phyloP scores from a whole-genome alignment of 208 protist genomes.

The Leishmania guyanensis region DNA sequence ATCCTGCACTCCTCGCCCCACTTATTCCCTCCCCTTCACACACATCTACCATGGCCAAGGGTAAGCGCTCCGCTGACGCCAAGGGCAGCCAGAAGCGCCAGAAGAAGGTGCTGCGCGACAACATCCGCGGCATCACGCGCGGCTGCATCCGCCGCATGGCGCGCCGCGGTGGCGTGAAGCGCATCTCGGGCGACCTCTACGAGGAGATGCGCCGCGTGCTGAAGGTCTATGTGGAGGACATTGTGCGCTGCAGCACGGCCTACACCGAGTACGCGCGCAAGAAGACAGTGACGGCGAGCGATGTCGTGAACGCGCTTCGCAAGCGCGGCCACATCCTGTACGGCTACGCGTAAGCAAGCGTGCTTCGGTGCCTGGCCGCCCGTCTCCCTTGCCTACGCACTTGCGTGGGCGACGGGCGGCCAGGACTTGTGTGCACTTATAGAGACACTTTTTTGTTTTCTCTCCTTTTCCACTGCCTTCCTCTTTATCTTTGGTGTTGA shows the following conservation, averaged over 20 bases:
- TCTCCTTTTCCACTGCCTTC: too few species aligned
- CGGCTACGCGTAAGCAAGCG: slow-evolving; percentile 64
- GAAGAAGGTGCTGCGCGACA: slow-evolving; percentile 69
- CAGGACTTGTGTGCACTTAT: too few species aligned
- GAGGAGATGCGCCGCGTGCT: slow-evolving; percentile 77
- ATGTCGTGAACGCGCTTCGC: slow-evolving; percentile 22
- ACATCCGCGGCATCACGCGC: slow-evolving; percentile 85
- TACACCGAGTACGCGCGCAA: slow-evolving; percentile 47
- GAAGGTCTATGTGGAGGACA: slow-evolving; percentile 81
- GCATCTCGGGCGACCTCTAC: slow-evolving; percentile 79
- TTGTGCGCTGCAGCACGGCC: slow-evolving; percentile 78
- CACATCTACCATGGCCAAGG: too few species aligned
- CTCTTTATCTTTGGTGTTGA: too few species aligned
- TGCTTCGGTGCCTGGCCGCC: too few species aligned
- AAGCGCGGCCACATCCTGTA: slow-evolving; percentile 90
- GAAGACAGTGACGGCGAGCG: too few species aligned
- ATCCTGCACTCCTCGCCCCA: not conserved
- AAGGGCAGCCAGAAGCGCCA: too few species aligned
- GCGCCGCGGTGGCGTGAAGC: slow-evolving; percentile 91
- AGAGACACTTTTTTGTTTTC: too few species aligned
- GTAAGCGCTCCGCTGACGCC: too few species aligned
- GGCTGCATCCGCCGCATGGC: slow-evolving; percentile 90
- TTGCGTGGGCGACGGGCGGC: too few species aligned
- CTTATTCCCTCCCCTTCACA: not conserved
- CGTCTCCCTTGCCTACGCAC: too few species aligned